Evolutionary conservation across 2,329 filamentous ascomycete genomes (phyloP).

Genomic region (Pestalotiopsis sp.): DNA sequence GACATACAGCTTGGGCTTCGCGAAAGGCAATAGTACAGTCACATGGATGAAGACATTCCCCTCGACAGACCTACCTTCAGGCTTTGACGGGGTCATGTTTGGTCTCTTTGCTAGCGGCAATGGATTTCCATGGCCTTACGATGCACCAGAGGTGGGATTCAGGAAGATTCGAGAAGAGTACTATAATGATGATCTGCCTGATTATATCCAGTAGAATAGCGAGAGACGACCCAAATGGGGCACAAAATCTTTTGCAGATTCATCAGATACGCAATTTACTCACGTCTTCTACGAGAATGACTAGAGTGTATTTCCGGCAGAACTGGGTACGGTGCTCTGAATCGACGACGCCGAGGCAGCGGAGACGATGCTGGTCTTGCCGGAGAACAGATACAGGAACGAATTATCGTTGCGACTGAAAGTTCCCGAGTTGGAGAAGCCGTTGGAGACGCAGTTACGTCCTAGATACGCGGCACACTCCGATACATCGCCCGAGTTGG

Average conservation of each 20-base stretch:
- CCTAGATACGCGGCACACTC: slow-evolving; percentile 15
- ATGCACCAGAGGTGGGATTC: slow-evolving; percentile 1
- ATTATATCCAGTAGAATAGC: neutral
- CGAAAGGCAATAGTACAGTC: neutral
- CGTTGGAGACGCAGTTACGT: slow-evolving; percentile 13
- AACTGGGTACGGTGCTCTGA: neutral
- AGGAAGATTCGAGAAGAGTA: neutral
- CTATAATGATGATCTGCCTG: neutral
- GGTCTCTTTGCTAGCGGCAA: slow-evolving; percentile 1
- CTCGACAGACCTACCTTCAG: neutral
- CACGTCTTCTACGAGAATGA: neutral
- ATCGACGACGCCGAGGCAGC: neutral
- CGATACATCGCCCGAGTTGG: slow-evolving; percentile 17
- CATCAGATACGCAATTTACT: neutral
- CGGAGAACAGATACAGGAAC: neutral
- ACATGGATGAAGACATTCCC: neutral
- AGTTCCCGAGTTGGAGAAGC: neutral
- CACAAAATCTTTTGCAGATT: neutral
- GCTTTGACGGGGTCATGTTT: neutral
- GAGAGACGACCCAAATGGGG: neutral
- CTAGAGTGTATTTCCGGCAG: neutral
- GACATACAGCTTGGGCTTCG: slow-evolving; percentile 26
- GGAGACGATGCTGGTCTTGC: neutral
- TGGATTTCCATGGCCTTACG: slow-evolving; percentile 2
- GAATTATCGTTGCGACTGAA: neutral